Evolutionary conservation across 441 rosid genomes (phyloP), one percentile per base, ranked within the genome.

Genomic region (Erysimum cheiri): DNA sequence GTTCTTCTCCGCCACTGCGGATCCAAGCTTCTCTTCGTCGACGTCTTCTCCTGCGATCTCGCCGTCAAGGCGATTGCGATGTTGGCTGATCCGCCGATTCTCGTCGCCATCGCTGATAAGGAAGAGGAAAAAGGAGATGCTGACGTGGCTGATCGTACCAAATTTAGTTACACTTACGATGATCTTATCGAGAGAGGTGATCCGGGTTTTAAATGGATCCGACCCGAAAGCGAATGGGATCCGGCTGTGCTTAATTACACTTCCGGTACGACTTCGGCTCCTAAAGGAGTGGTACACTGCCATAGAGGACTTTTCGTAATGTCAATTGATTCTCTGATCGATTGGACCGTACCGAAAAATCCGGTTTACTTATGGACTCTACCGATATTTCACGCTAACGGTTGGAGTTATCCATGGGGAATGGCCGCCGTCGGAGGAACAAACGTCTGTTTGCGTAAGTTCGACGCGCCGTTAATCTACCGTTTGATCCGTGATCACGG

Each of bases 191-290:
- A 72, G 31, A 80, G 69, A 54, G 92, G 92, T 0, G 81, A 85
- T 28, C 80, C 81, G 13, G 32, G 4, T 22, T 87, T 85, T 68
- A 60, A 71, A 4, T 85, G 92, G 90, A 13, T 80, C 73, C 68
- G 82, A 57, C 90, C 90, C 5, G 49, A 61, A n/a, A 84, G 78
- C 54, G 88, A 87, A 44, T 85, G 85, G 85, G 81, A 78, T 6
- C 84, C 92, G 37, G 26, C 85, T 47, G 72, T 81, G 28, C 59
- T 87, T 1, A 87, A 87, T 47, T 85, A 85, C 58, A 87, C 88
- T 2, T 85, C 95, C 1, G 98, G 98, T n/a, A 92, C 98, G 14
- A 90, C 97, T 1, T 86, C 96, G 3, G 80, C 96, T 6, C 98
- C 97, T 0, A 92, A 92, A 69, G 97, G 98, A 11, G 96, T 90